phyloP scores from a whole-genome alignment of 129 eudicot genomes.

The Lactuca saligna region DNA sequence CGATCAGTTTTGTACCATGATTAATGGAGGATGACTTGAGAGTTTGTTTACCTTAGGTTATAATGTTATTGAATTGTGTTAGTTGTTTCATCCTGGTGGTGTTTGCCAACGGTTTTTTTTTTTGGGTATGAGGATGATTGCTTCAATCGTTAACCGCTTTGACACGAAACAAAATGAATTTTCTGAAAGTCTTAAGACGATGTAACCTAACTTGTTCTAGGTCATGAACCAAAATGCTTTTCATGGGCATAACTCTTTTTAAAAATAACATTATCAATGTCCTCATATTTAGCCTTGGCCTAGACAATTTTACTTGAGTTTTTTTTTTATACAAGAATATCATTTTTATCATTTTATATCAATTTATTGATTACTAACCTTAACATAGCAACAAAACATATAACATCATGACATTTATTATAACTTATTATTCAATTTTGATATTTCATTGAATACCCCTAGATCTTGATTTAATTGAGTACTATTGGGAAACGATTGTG shows the following conservation, averaged over 20 bases:
- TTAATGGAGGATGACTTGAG: constrained; percentile 8
- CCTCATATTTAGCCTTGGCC: too few relatives aligned
- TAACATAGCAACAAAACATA: background rate
- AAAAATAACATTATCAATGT: too few relatives aligned
- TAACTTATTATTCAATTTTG: too few relatives aligned
- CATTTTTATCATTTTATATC: too few relatives aligned
- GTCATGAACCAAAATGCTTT: too few relatives aligned
- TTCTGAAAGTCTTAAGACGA: too few relatives aligned
- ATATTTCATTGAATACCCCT: background rate
- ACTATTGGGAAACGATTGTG: constrained; percentile 9
- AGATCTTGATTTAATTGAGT: background rate
- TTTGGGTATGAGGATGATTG: background rate
- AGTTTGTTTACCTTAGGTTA: constrained; percentile 21
- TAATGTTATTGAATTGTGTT: constrained; percentile 1
- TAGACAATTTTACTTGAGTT: too few relatives aligned
- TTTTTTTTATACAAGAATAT: too few relatives aligned
- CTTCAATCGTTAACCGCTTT: too few relatives aligned
- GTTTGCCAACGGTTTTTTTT: background rate
- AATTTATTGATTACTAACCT: background rate
- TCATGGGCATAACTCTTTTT: too few relatives aligned
- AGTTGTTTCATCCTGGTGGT: background rate
- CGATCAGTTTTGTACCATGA: constrained; percentile 32
- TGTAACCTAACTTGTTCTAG: too few relatives aligned
- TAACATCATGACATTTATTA: background rate
- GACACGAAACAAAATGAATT: too few relatives aligned